Conservation (phyloP, 495 filamentous ascomycete genomes). For the Podospora didyma region DNA sequence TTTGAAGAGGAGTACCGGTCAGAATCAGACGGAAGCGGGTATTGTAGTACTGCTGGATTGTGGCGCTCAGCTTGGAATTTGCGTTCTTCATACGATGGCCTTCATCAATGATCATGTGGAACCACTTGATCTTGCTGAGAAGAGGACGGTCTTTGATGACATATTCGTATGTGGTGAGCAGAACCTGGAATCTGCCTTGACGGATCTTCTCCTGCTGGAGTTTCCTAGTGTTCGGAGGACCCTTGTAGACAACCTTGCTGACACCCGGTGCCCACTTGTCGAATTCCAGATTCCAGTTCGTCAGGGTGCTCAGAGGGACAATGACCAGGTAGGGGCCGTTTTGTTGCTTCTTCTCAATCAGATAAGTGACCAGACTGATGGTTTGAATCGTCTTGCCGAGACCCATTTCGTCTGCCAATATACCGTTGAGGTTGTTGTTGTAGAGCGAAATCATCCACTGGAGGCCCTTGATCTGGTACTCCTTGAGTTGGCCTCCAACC, state of each 20-base stretch:
- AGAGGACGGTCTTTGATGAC: conserved; percentile 98
- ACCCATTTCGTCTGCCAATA: conserved; percentile 98
- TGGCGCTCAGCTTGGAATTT: conserved; percentile 93
- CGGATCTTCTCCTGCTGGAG: conserved; percentile 90
- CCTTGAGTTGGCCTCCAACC: conserved; percentile 87
- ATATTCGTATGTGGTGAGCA: conserved; percentile 97
- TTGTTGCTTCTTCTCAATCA: conserved; percentile 93
- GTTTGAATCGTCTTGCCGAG: conserved; percentile 99
- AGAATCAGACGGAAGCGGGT: conserved; percentile 94
- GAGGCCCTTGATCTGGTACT: conserved; percentile 96
- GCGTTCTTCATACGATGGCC: conserved; percentile 99
- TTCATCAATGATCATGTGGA: conserved; percentile 99
- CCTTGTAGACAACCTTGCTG: conserved; percentile 89
- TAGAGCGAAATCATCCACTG: conserved; percentile 99
- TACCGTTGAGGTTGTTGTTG: conserved; percentile 99
- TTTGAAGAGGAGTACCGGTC: conserved; percentile 95
- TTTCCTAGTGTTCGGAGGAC: conserved; percentile 83
- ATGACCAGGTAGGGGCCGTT: conserved; percentile 94
- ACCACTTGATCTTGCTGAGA: conserved; percentile 95
- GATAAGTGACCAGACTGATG: conserved; percentile 93
- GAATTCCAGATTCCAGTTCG: conserved; percentile 98
- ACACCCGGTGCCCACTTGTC: conserved; percentile 97
- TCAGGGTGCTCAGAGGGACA: conserved; percentile 91
- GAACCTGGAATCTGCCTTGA: conserved; percentile 90
- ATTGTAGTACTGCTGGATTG: conserved; percentile 88